Evolutionary conservation across 331 rosid species (phyloP).

Genomic region (Ulmus americana): DNA sequence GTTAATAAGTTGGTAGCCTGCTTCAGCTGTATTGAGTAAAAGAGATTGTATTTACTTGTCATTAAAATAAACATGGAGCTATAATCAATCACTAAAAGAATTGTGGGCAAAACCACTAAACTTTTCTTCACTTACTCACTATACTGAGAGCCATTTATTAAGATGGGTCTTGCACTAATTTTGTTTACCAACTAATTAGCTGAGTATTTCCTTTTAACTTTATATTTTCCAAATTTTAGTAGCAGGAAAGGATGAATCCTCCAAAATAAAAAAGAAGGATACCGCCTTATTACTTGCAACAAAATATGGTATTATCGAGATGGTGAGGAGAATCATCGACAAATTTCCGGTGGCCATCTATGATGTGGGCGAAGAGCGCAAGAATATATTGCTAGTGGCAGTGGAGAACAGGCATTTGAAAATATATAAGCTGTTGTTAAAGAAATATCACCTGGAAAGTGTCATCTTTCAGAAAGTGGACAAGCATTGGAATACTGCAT

Average conservation of each 20-base stretch:
- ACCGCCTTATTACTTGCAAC: constrained; percentile 47
- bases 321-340: constrained; percentile 1
- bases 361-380: constrained; percentile 13
- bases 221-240: too few species aligned
- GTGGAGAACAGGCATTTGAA: constrained; percentile 25
- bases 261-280: constrained; percentile 10
- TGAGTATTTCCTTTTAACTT: too few species aligned
- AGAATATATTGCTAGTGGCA: constrained; percentile 27
- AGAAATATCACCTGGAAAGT: background rate
- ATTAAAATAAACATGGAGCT: too few species aligned
- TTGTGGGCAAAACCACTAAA: too few species aligned
- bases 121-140: too few species aligned
- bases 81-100: too few species aligned
- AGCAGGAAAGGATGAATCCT: background rate
- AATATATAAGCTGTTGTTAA: constrained; percentile 25
- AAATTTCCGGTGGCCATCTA: background rate
- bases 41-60: too few species aligned
- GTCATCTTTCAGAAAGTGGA: constrained; percentile 29
- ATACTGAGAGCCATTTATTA: too few species aligned
- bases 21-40: too few species aligned
- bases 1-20: too few species aligned
- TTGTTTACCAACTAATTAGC: too few species aligned
- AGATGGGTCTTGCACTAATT: too few species aligned
- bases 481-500: constrained; percentile 32
- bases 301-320: constrained; percentile 25